Conservation (phyloP, 768 basidiomycete genomes). For the Psilocybe sp. region DNA sequence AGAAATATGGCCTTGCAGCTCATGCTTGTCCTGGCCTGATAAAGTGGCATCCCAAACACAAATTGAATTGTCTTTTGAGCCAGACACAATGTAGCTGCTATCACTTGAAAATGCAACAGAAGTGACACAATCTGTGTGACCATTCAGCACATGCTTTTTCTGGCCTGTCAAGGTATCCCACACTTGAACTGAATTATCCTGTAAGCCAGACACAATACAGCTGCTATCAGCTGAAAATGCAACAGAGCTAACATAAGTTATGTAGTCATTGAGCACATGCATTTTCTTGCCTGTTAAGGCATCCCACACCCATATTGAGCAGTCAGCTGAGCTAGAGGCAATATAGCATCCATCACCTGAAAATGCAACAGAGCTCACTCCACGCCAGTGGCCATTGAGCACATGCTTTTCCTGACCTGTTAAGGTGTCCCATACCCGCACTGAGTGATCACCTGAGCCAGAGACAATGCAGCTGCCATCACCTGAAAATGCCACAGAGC, state of each 20-base stretch:
- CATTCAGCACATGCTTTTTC: not conserved
- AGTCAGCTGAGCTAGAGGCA: slow-evolving; percentile 1
- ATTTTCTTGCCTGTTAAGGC: not conserved
- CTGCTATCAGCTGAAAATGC: not conserved
- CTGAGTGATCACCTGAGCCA: not conserved
- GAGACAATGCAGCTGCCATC: not conserved
- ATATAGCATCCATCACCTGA: not conserved
- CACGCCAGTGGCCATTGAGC: not conserved
- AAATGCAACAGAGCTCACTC: slow-evolving; percentile 1
- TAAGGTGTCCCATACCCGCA: not conserved
- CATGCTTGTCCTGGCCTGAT: not conserved
- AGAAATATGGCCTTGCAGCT: slow-evolving; percentile 1
- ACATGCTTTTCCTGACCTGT: not conserved
- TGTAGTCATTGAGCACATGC: not conserved
- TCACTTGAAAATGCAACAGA: slow-evolving; percentile 11
- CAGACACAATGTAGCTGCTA: slow-evolving; percentile 1
- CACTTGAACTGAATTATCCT: not conserved
- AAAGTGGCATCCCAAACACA: slow-evolving; percentile 2
- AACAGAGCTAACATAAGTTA: not conserved
- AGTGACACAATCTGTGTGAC: not conserved
- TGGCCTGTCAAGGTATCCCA: not conserved
- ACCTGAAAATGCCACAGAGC: not conserved
- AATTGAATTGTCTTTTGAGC: not conserved
- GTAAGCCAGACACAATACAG: not conserved
- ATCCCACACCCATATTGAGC: slow-evolving; percentile 1